Conservation (phyloP, 106 monocot species). For the Amphibolis antarctica region DNA sequence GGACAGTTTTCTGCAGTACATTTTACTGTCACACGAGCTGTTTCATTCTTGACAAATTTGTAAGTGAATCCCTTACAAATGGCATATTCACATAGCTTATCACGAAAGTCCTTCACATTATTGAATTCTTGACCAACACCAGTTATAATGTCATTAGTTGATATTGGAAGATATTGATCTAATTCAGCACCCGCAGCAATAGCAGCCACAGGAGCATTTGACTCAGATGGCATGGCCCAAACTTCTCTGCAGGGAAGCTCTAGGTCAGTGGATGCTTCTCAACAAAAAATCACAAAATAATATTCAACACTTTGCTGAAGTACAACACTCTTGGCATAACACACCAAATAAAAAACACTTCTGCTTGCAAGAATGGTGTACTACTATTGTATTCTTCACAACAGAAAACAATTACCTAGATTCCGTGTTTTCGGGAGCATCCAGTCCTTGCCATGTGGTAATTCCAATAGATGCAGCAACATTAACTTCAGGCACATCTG, state of each 20-base stretch:
- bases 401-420: constrained; percentile 1
- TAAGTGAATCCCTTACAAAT: constrained; percentile 78
- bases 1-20: constrained; percentile 59
- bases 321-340: too few species aligned
- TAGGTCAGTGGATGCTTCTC: background rate
- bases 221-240: constrained; percentile 30
- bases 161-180: constrained; percentile 5
- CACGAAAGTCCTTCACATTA: constrained; percentile 76
- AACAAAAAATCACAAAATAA: background rate
- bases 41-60: constrained; percentile 80
- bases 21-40: constrained; percentile 53
- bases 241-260: constrained; percentile 25
- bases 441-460: background rate
- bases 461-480: constrained; percentile 2
- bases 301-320: too few species aligned
- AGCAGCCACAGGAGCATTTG: constrained; percentile 9
- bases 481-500: background rate
- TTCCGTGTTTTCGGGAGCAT: constrained; percentile 3
- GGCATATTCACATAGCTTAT: constrained; percentile 65
- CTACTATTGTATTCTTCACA: too few species aligned
- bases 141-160: constrained; percentile 42
- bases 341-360: too few species aligned
- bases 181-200: constrained; percentile 14
- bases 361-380: too few species aligned
- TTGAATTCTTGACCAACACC: constrained; percentile 90